Evolutionary conservation across 2,329 filamentous ascomycete genomes (phyloP), one percentile per base, ranked within the genome.

Genomic region (Colletotrichum brevisporum): DNA sequence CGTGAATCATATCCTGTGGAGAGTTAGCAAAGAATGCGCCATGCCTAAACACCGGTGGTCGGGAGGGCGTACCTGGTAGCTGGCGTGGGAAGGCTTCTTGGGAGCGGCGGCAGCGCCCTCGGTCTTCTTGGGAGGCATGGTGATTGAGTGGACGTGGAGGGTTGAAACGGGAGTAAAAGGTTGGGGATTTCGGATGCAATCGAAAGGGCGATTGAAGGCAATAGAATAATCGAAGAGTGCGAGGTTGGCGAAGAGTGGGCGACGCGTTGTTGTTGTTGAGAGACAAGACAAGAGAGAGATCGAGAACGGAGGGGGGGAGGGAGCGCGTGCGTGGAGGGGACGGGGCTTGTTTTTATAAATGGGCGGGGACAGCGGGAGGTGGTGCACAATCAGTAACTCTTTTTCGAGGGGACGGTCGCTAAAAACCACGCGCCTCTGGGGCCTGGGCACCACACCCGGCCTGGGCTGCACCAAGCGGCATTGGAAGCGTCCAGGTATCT

Each of bases 81-180:
- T 86, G 76, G 83, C 84, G 75, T 89, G 87, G 72, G 81, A 77
- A 74, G 79, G 75, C 69, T 78, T 73, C 82, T 88, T 84, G 67
- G 70, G 36, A 59, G 82, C 71, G 73, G 78, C 74, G 54, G 76
- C 75, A 63, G 73, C 75, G 74, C 76, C 76, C 63, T 71, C 83
- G 73, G 84, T 80, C 83, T 89, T 88, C 85, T 89, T 89, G 80
- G 88, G 85, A 85, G 86, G 82, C 88, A 90, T 90, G 80, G 79
- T 80, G 80, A 79, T 75, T 71, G 60, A 68, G 62, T 67, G 69
- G 63, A 73, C 73, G 75, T 67, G 71, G 73, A 68, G 70, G 58
- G 62, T 72, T 69, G 73, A 70, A 70, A 72, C 63, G 71, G 70
- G 69, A 54, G 60, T 61, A 70, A 68, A 71, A 53, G 47, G 62